Conservation (phyloP, 2,329 filamentous ascomycete species). For the Fusarium napiforme region DNA sequence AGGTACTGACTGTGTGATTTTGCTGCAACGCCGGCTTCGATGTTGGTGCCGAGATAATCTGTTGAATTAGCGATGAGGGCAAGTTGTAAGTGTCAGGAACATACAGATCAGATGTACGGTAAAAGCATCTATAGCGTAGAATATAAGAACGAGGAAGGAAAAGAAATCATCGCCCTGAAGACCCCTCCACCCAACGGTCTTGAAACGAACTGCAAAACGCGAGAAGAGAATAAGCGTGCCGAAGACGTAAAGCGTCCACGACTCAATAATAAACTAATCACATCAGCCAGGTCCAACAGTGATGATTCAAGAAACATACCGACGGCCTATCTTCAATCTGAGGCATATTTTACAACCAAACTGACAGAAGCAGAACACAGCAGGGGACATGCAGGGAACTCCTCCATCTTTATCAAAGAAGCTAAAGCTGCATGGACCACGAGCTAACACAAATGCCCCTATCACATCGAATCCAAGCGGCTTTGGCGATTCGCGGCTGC, state of each 20-base stretch:
- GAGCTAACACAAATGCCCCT: background rate
- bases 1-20: conserved; percentile 1
- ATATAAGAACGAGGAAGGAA: conserved; percentile 47
- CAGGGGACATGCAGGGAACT: background rate
- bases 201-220: conserved; percentile 50
- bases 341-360: background rate
- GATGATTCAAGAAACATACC: fast-evolving
- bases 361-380: background rate
- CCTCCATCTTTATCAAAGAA: background rate
- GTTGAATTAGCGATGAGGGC: background rate
- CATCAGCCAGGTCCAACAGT: background rate
- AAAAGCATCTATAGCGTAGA: conserved; percentile 51
- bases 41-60: conserved; percentile 39
- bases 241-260: conserved; percentile 48
- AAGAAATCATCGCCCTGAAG: conserved; percentile 54
- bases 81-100: too few species aligned
- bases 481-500: background rate
- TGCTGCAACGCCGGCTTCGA: conserved; percentile 25
- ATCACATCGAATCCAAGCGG: background rate
- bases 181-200: conserved; percentile 51
- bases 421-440: background rate
- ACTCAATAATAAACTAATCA: conserved; percentile 43
- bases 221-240: conserved; percentile 47
- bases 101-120: conserved; percentile 49
- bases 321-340: background rate